phyloP scores from a whole-genome alignment of 495 filamentous ascomycete genomes.

The Chaetomium tenue region DNA sequence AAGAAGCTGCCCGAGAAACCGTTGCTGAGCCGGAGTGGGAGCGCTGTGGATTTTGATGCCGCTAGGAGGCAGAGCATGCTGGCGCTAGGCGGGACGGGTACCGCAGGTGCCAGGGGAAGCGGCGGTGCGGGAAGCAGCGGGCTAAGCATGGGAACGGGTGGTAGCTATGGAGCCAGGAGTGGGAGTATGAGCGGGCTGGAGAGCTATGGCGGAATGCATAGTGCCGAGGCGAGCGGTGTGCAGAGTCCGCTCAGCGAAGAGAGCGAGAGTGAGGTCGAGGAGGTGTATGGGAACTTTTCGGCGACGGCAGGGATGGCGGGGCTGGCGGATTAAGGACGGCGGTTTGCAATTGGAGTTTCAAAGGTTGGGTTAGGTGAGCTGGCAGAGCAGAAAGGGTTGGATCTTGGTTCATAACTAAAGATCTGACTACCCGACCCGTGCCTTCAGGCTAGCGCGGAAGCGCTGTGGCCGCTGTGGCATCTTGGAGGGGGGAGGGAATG shows the following conservation, averaged over 20 bases:
- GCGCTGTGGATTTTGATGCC: constrained; percentile 44
- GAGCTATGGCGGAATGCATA: constrained; percentile 29
- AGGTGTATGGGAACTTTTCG: constrained; percentile 52
- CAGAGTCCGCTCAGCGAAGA: constrained; percentile 45
- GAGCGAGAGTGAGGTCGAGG: constrained; percentile 48
- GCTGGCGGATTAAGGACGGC: constrained; percentile 23
- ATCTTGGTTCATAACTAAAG: neutral
- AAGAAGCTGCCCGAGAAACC: constrained; percentile 59
- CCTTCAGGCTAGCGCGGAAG: neutral
- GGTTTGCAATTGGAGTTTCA: neutral
- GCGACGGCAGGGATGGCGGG: constrained; percentile 43
- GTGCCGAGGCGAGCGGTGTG: constrained; percentile 43
- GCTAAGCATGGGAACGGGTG: constrained; percentile 24
- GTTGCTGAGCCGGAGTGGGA: constrained; percentile 45
- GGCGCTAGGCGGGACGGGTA: constrained; percentile 29
- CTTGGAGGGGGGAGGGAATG: neutral
- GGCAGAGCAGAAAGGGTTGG: neutral
- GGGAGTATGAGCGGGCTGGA: constrained; percentile 28
- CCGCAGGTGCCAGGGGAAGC: constrained; percentile 13
- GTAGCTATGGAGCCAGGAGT: neutral
- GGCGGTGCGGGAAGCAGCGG: constrained; percentile 1
- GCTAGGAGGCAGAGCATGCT: constrained; percentile 42
- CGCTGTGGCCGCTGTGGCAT: neutral
- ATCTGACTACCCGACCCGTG: neutral
- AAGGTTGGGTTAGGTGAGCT: neutral